Evolutionary conservation across 306 rosid genomes (phyloP).

Genomic region (Vigna radiata): DNA sequence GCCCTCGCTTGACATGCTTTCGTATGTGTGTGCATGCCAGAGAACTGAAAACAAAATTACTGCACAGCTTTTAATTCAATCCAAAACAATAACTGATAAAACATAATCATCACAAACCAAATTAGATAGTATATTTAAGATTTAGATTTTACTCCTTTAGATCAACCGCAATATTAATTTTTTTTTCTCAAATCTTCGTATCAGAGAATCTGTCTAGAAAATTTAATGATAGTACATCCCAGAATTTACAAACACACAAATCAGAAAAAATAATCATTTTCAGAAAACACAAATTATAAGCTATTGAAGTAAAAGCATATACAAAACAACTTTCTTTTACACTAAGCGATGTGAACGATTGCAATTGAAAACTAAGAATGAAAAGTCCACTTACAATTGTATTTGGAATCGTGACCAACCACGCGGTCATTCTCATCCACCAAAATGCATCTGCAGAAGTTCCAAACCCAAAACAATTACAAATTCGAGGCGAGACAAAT

Average conservation of each 20-base stretch:
- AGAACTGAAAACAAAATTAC: background rate
- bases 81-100: constrained; percentile 15
- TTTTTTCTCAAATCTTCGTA: background rate
- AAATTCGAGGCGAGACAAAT: constrained; percentile 30
- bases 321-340: constrained; percentile 9
- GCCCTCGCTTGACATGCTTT: background rate
- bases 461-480: constrained; percentile 33
- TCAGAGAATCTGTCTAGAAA: background rate
- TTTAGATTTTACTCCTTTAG: constrained; percentile 6
- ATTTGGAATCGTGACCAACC: constrained; percentile 95
- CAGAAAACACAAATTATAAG: constrained; percentile 7
- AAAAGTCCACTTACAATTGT: constrained; percentile 75
- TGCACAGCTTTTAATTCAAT: background rate
- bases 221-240: background rate
- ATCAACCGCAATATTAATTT: background rate
- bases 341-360: background rate
- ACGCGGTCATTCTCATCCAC: constrained; percentile 95
- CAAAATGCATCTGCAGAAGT: constrained; percentile 81
- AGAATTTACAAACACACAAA: background rate
- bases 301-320: background rate
- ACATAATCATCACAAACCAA: constrained; percentile 3
- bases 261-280: background rate
- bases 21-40: background rate
- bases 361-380: constrained; percentile 9
- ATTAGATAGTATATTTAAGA: background rate